Evolutionary conservation across 1,284 basidiomycete species (phyloP).

Genomic region (Phenoliferia sp.): DNA sequence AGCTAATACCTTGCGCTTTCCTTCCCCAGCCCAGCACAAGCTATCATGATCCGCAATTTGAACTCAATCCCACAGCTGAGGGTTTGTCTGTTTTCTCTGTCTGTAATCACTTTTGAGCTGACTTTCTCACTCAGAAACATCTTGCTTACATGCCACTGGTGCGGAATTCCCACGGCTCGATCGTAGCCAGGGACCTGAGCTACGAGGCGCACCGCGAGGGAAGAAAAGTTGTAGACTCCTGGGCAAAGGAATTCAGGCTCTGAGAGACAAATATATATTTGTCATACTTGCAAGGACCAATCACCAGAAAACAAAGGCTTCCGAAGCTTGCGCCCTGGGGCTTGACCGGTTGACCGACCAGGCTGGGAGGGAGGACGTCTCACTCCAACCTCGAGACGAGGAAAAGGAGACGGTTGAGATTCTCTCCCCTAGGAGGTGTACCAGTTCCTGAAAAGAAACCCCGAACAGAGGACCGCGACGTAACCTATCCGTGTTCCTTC

Average conservation of each 20-base stretch:
- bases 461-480: too few species aligned
- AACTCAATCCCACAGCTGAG: conserved; percentile 24
- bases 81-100: not conserved
- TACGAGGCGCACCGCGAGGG: conserved; percentile 14
- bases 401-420: too few species aligned
- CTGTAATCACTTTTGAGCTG: not conserved
- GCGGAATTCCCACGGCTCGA: conserved; percentile 21
- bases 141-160: conserved; percentile 21
- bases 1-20: not conserved
- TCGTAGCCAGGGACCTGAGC: conserved; percentile 16
- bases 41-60: conserved; percentile 21
- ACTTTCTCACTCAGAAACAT: not conserved
- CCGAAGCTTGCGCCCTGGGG: too few species aligned
- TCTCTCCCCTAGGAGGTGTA: too few species aligned
- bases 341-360: too few species aligned
- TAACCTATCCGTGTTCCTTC: too few species aligned
- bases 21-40: conserved; percentile 10
- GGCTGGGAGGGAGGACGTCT: too few species aligned
- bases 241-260: conserved; percentile 20
- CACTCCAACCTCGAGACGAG: too few species aligned
- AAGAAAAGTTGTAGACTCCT: conserved; percentile 15
- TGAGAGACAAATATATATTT: too few species aligned
- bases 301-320: too few species aligned
- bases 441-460: too few species aligned
- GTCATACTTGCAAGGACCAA: too few species aligned